These are phyloP conservation scores for Seminavis robusta DNA, from an alignment of 108 stramenopile genomes.

Conservation along the genomic window DNA sequence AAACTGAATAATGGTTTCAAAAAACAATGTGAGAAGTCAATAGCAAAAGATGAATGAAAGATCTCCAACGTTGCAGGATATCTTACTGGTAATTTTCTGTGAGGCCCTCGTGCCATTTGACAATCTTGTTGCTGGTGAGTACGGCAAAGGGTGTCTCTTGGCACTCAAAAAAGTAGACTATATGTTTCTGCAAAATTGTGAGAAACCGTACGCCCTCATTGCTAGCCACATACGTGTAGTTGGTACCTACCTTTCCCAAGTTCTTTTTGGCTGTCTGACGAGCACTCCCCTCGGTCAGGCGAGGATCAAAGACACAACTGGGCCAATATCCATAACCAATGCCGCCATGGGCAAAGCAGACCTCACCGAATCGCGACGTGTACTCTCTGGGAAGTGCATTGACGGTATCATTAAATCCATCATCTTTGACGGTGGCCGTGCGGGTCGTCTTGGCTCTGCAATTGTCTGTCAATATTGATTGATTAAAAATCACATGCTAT, in stretches of 20 bases:
- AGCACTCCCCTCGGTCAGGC: conserved; percentile 71
- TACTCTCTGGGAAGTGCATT: conserved; percentile 55
- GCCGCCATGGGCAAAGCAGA: conserved; percentile 83
- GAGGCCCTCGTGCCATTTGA: not conserved
- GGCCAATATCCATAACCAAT: conserved; percentile 78
- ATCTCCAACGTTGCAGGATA: no score
- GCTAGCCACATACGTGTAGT: not conserved
- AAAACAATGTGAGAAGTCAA: no score
- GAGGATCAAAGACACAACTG: conserved; percentile 51
- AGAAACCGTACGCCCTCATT: not conserved
- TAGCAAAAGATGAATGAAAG: no score
- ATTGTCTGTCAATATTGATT: conserved; percentile 5
- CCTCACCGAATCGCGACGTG: conserved; percentile 77
- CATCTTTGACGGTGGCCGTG: conserved; percentile 50
- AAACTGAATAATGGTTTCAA: no score
- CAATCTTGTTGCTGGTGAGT: conserved; percentile 44
- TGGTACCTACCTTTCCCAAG: not conserved
- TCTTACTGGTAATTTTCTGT: not conserved
- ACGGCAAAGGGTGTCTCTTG: conserved; percentile 77
- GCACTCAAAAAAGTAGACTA: conserved; percentile 84
- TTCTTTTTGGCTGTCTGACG: conserved; percentile 71
- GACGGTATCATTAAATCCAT: conserved; percentile 54
- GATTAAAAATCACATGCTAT: not conserved
- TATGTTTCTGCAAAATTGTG: conserved; percentile 58
- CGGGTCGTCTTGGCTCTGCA: conserved; percentile 19